Evolutionary conservation across 2,329 filamentous ascomycete genomes (phyloP).

Genomic region (Trichoderma gracile): DNA sequence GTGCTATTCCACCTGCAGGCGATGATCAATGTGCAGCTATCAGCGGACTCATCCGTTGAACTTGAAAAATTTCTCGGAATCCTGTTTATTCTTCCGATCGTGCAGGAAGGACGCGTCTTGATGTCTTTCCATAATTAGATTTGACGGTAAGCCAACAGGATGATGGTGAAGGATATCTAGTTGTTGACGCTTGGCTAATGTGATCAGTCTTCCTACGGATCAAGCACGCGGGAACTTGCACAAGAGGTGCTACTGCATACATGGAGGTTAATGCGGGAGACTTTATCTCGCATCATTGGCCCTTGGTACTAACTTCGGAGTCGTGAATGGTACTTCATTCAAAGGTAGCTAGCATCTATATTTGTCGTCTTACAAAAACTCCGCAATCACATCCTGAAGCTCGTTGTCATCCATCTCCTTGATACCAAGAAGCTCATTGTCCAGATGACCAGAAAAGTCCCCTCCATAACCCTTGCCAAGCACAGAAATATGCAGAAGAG

Average conservation of each 20-base stretch:
- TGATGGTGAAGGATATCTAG: neutral
- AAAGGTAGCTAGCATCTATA: neutral
- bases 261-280: neutral
- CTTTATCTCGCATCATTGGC: neutral
- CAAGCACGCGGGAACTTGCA: neutral
- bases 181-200: neutral
- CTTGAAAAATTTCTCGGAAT: neutral
- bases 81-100: neutral
- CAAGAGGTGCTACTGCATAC: neutral
- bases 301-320: too few species aligned
- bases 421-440: conserved; percentile 2
- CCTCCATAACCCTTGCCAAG: conserved; percentile 3
- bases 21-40: neutral
- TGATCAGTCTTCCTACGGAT: neutral
- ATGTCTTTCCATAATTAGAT: too few species aligned
- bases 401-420: neutral
- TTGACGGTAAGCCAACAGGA: neutral
- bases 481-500: conserved; percentile 5
- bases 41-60: neutral
- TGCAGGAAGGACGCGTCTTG: too few species aligned
- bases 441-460: neutral
- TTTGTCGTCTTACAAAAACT: neutral
- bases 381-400: neutral
- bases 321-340: neutral
- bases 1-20: neutral